Conservation (phyloP, 805 yeast genomes). For the Monosporozyma yasuniensis region DNA sequence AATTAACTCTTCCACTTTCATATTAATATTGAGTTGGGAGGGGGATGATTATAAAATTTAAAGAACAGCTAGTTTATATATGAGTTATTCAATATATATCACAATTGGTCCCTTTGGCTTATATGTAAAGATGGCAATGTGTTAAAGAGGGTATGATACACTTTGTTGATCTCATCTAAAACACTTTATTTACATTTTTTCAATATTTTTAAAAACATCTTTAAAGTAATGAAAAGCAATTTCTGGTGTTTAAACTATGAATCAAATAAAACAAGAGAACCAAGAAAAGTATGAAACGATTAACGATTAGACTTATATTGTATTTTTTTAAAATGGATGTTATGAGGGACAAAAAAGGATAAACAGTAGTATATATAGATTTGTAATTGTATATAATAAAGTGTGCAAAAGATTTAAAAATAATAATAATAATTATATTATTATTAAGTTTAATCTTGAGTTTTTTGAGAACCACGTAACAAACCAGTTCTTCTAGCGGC, state of each 20-base stretch:
- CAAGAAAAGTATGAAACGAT: neutral
- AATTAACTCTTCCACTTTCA: slow-evolving; percentile 93
- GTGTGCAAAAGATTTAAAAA: slow-evolving; percentile 7
- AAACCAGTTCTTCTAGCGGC: slow-evolving; percentile 99
- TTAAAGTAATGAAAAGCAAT: neutral
- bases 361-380: slow-evolving; percentile 2
- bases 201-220: neutral
- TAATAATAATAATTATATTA: neutral
- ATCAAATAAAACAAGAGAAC: neutral
- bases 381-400: slow-evolving; percentile 6
- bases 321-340: slow-evolving; percentile 4
- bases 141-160: neutral
- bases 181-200: neutral
- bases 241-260: neutral
- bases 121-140: too few relatives aligned
- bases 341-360: slow-evolving; percentile 4
- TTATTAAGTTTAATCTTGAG: slow-evolving; percentile 50
- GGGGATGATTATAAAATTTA: too few relatives aligned
- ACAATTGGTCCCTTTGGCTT: neutral
- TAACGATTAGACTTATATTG: slow-evolving; percentile 1
- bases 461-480: slow-evolving; percentile 98
- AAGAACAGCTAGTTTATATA: too few relatives aligned
- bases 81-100: too few relatives aligned
- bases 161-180: neutral
- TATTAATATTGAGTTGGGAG: slow-evolving; percentile 19